Base-by-base conservation (phyloP, 1,284 basidiomycete genomes). In the Xanthoconium separans region DNA sequence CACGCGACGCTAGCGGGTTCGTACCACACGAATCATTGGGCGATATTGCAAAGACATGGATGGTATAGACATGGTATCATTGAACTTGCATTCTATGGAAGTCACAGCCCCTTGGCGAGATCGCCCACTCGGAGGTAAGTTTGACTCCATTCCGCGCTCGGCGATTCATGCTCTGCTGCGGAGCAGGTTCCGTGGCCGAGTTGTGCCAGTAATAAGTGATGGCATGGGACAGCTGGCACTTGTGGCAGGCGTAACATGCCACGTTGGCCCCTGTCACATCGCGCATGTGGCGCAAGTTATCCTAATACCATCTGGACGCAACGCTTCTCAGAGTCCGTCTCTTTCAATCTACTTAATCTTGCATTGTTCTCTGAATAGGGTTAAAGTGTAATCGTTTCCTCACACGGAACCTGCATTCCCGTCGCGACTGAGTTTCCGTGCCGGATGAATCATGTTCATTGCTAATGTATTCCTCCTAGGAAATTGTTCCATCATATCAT, bases 321-420 rank as follows among this genome's bases (percentile, higher is more conserved):
- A n/a, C 44, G 34, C 22, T 39, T 52, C 51, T 45, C 46, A 27
- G 40, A 42, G 44, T 50, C 55, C 30, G 44, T 24, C 30, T 37
- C 54, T 51, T 59, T 62, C 48, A 58, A 47, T 39, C 52, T 61
- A 50, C 62, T 42, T 30, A 30, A 69, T 65, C 30, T 51, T 24
- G 61, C 63, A 59, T 65, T 65, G 61, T 69, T 41, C 53, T 54
- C 65, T 59, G 20, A 13, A 61, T 56, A 42, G 51, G 63, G 64
- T 43, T 57, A 68, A 54, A 53, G 62, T 47, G 37, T 47, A 37
- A 13, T 6, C 11, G 27, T 47, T 56, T 62, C 52, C 47, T 47
- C 34, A 34, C 49, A 41, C 29, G 54, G 46, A 51, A 56, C 7
- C 20, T 48, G 36, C 50, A 55, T 65, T 55, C 44, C 45, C 41